Conservation (phyloP, 768 basidiomycete genomes). For the Pulveroboletus frians region DNA sequence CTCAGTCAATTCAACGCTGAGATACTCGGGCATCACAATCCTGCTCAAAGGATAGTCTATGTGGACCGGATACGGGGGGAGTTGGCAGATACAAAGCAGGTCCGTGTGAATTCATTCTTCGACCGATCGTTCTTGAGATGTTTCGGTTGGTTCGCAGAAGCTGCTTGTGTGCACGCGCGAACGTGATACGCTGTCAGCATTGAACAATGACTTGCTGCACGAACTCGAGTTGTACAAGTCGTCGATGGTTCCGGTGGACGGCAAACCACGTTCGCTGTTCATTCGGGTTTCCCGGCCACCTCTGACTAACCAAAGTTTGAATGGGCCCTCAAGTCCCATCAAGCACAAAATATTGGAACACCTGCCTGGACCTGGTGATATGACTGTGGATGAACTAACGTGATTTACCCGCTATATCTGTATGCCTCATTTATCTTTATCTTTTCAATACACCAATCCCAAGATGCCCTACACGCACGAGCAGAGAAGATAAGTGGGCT, state of each 20-base stretch:
- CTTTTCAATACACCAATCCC: slow-evolving; percentile 1
- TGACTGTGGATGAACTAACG: slow-evolving; percentile 47
- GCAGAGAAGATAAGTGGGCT: background rate
- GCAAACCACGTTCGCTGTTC: slow-evolving; percentile 51
- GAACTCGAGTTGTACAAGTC: slow-evolving; percentile 62
- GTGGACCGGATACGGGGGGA: slow-evolving; percentile 80
- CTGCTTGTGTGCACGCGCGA: slow-evolving; percentile 44
- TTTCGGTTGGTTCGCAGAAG: slow-evolving; percentile 35
- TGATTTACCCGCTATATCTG: slow-evolving; percentile 9
- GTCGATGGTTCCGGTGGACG: slow-evolving; percentile 42
- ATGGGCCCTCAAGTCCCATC: slow-evolving; percentile 14
- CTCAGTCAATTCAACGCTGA: slow-evolving; percentile 81
- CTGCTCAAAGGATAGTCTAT: slow-evolving; percentile 81
- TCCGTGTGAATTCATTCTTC: slow-evolving; percentile 32
- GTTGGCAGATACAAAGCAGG: slow-evolving; percentile 76
- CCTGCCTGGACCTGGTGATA: slow-evolving; percentile 40
- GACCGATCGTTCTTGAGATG: background rate
- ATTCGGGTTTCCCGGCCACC: slow-evolving; percentile 43
- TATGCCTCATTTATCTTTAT: slow-evolving; percentile 17
- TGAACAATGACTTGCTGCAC: slow-evolving; percentile 44
- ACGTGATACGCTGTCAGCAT: slow-evolving; percentile 39
- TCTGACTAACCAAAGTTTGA: slow-evolving; percentile 41
- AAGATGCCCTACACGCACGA: background rate
- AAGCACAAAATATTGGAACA: slow-evolving; percentile 27
- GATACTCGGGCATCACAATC: slow-evolving; percentile 79